Evolutionary conservation across 1,284 basidiomycete species (phyloP), one percentile per base, ranked within the genome.

Genomic region (Pseudozyma hubeiensis): DNA sequence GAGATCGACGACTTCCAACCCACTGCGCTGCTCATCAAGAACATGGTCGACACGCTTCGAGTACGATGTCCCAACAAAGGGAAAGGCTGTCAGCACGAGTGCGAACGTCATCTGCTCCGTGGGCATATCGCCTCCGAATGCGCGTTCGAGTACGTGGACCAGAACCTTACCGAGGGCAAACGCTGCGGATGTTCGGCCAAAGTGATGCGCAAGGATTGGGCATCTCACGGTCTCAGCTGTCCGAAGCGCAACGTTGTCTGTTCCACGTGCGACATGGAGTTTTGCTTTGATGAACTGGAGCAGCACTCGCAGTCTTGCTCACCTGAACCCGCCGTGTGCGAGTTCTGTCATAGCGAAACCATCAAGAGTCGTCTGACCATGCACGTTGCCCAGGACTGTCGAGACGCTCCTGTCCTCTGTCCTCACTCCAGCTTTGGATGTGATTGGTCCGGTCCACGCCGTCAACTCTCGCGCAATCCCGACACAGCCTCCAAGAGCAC

Each of bases 191-290:
- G 78, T 44, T 55, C 60, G 4, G 66, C 62, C 7, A 78, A 72
- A 43, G 75, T 79, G 14, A 70, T 78, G 66, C 59, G 77, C 19
- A 79, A 78, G 29, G 78, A 79, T 41, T 78, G 75, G 75, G 59
- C 61, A 3, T 29, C 53, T 1, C 78, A 79, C 16, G 64, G 55
- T 4, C 48, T 61, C 1, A 46, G 33, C 16, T 73, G 74, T 40
- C 64, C 63, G 5, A 77, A 73, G 44, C 59, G 70, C 39, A 64
- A 60, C 10, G 37, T 50, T 1, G 14, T 6, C n/a, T 77, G 74
- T 39, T 35, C 66, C 0, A 59, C 70, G 0, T 77, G 74, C 35
- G 64, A 68, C 17, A 6, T n/a, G 4, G 30, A 34, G 13, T 30
- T 77, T 1, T 53, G 40, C 24, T 43, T 41, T 1, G 70, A 73